Base-by-base conservation (phyloP, 2,329 filamentous ascomycete genomes). In the Akanthomyces uredinophilus region DNA sequence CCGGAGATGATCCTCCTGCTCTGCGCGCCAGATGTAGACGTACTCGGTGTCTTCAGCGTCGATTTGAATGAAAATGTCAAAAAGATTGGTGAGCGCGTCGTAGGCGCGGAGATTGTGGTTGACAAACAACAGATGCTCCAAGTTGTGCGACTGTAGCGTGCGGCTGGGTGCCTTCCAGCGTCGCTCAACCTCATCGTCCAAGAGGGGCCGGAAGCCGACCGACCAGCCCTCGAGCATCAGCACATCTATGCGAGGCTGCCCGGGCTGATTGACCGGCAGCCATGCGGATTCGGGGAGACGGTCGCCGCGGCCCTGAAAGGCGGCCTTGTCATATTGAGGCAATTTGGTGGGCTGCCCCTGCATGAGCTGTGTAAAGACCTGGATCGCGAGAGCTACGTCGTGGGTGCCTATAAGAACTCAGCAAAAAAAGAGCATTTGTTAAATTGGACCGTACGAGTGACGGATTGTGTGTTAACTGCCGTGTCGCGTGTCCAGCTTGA, bases 171-270 rank as follows among this genome's bases (percentile, higher is more conserved):
- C 75, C 73, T 81, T 83, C 70, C 79, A 77, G 67, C 80, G 80
- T 4, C 86, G 72, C 32, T 81, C 79, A 4, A 84, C 72, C 5
- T 82, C 79, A n/a, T 76, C 71, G 0, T 81, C 73, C 35, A 77
- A 68, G 14, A 93, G 74, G 0, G 88, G 74, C 6, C 87, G 85
- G 76, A 96, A 96, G 3, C 92, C 93, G 14, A 96, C 86, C 73
- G 89, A 95, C 93, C 92, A 96, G 20, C 93, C 92, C 74, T 97
- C 92, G 65, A 96, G 87, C 57, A 96, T 84, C 24, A 96, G 82
- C 7, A 94, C 85, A 27, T 83, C 74, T 27, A 83, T 75, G n/a
- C 74, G 78, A 2, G 70, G 73, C 59, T 83, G 78, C 10, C 81
- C 81, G 0, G 74, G 75, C 51, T 72, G 75, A 66, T 86, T 85